Base-by-base conservation (phyloP, 2,329 filamentous ascomycete species). In the Huntiella bhutanensis region DNA sequence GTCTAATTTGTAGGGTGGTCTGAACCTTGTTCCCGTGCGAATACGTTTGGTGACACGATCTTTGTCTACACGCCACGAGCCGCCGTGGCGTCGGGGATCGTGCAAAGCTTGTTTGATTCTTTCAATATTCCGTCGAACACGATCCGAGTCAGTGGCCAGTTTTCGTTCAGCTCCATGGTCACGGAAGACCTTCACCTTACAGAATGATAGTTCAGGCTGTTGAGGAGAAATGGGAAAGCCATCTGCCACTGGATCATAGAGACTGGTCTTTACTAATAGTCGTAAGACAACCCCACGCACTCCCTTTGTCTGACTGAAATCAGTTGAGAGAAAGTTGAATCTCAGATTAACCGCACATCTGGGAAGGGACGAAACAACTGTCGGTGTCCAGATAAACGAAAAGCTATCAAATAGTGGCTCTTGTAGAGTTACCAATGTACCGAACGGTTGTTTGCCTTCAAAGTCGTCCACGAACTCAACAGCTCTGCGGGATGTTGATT, bases 301-400 rank as follows among this genome's bases (percentile, higher is more conserved):
- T 40, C 91, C 91, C 58, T 98, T 98, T 7, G 91, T 96, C 58
- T 96, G 91, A 60, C 88, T 96, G 59, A 96, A 98, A 59, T 98
- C 91, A 6, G 91, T 98, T 0, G 91, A 98, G 0, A 98, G 69
- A 58, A 98, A 98, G 64, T 98, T 98, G 69, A 96, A 98, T 40
- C 91, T 82, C 10, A 96, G 84, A 6, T 86, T 82, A 47, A 98
- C 76, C 42, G 77, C 82, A 59, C 86, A 91, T 55, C 95, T 86
- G n/a, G 41, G 41, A 8, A n/a, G 41, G 16, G 41, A 28, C 5
- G 22, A 28, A 15, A 34, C 7, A 3, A 80, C 67, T 4, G 77
- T 80, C 0, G 85, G 80, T 0, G 79, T 82, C 88, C 88, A 96
- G 4, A 79, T 74, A 4, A 96, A 84, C 5, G 80, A 88, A 59